Base-by-base conservation (phyloP, 371 early-diverging fungal genomes). In the Vairimorpha apis region DNA sequence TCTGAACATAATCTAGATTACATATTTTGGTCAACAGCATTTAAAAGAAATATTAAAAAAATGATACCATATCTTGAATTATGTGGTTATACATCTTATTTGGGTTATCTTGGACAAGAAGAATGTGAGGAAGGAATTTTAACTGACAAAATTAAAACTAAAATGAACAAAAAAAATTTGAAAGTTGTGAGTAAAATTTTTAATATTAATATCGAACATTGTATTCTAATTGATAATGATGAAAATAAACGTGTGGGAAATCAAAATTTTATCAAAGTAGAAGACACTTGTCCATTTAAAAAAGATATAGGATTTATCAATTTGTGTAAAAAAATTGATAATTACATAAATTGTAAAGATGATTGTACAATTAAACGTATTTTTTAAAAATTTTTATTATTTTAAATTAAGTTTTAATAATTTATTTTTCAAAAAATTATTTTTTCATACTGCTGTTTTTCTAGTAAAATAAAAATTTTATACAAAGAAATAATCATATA, bases 21-120 rank as follows among this genome's bases (percentile, higher is more conserved):
- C 56, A 55, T 78, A 3, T 60, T 81, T 7, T 81, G 81, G 81
- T 75, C 81, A 0, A 81, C 77, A 7, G 76, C 76, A 0, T 66
- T 77, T 76, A 75, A 66, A 47, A 64, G 72, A 29, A 81, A 81
- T 72, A 70, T 67, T 8, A 30, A 65, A 23, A 44, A 65, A 23
- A 45, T 77, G 43, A 43, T 68, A 16, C 62, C 67, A 27, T 23
- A 49, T 38, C 27, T 81, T 1, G 58, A 65, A 21, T 35, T 49
- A 33, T 16, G 53, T 1, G 81, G 81, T 5, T 59, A 78, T 65
- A 67, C 62, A 16, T 30, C 21, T 27, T 8, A 27, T 14, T 8
- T 75, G 7, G 64, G 56, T 0, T 56, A 43, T n/a, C 64, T 67
- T 23, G 65, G 62, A 4, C 66, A 74, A 44, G 21, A 64, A 23